Base-by-base conservation (phyloP, 768 basidiomycete genomes). In the Auricularia auricula-judae region DNA sequence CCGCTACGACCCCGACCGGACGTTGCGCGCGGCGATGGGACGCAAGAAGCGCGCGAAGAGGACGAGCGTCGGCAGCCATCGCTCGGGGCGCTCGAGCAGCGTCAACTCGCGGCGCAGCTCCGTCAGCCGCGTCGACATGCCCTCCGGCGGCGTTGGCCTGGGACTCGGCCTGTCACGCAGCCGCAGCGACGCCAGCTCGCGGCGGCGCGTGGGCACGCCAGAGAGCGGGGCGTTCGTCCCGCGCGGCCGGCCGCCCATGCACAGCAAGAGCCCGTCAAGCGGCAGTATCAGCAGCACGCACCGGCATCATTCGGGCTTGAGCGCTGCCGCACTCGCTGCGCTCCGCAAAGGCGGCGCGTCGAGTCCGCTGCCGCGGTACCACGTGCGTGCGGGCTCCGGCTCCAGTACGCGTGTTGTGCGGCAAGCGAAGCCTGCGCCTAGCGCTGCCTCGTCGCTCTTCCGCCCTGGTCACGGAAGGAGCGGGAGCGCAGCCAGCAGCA, bases 1-100 rank as follows among this genome's bases (percentile, higher is more conserved):
- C 14, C 65, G 70, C 4, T 21, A 51, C 47, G 47, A 51, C 47
- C 44, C 84, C 85, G 72, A 80, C 83, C 59, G 76, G 83, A 54
- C 71, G 80, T 12, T 84, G 84, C 67, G 79, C 54, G 76, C 36
- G 75, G 73, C 8, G 8, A 42, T 42, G 71, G 69, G 70, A 66
- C 16, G 61, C 59, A 73, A 73, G 66, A 66, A 68, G 10, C 68
- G 74, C 34, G 71, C 73, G 29, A 74, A 72, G 63, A 71, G 72
- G 73, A 21, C 74, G 72, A 63, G 60, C 18, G 56, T 59, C 5
- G 56, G 56, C 16, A 80, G 80, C 18, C 82, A 86, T 65, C 82
- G 87, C 64, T 95, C 93, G 29, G 83, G 89, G 59, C 85, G 94
- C 34, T 95, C 93, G 14, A 94, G 91, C 72, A 93, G 91, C 65